phyloP scores from a whole-genome alignment of 192 early-diverging fungal genomes.

The Gorgonomyces haynaldii region DNA sequence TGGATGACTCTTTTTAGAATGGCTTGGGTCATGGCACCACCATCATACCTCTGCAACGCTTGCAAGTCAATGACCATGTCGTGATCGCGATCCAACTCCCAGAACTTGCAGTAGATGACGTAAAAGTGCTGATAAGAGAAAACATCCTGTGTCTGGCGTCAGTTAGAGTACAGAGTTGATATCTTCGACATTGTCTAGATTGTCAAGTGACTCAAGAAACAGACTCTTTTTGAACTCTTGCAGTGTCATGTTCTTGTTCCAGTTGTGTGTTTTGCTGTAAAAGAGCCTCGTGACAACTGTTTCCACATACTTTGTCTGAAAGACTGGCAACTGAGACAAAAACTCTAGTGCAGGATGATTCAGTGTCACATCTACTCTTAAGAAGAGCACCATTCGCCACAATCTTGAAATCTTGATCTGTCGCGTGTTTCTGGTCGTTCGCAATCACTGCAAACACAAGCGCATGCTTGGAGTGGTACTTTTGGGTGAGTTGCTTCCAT shows the following conservation, averaged over 20 bases:
- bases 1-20: constrained; percentile 64
- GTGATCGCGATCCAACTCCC: constrained; percentile 84
- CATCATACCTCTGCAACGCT: constrained; percentile 65
- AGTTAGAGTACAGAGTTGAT: constrained; percentile 42
- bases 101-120: constrained; percentile 95
- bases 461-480: not conserved
- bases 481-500: constrained; percentile 1
- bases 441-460: not conserved
- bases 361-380: constrained; percentile 58
- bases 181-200: constrained; percentile 61
- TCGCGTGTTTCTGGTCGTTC: not conserved
- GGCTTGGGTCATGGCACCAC: constrained; percentile 51
- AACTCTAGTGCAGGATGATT: constrained; percentile 84
- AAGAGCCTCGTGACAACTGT: constrained; percentile 83
- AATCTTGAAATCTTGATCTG: not conserved
- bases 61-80: constrained; percentile 62
- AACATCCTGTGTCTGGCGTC: constrained; percentile 54
- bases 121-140: constrained; percentile 98
- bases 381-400: not conserved
- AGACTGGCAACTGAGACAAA: constrained; percentile 63
- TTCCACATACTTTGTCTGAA: constrained; percentile 80
- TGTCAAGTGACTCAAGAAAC: constrained; percentile 48
- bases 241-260: constrained; percentile 62
- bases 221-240: constrained; percentile 58
- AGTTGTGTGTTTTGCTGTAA: constrained; percentile 56